Conservation (phyloP, 345 rosid genomes). For the Corchorus capsularis region DNA sequence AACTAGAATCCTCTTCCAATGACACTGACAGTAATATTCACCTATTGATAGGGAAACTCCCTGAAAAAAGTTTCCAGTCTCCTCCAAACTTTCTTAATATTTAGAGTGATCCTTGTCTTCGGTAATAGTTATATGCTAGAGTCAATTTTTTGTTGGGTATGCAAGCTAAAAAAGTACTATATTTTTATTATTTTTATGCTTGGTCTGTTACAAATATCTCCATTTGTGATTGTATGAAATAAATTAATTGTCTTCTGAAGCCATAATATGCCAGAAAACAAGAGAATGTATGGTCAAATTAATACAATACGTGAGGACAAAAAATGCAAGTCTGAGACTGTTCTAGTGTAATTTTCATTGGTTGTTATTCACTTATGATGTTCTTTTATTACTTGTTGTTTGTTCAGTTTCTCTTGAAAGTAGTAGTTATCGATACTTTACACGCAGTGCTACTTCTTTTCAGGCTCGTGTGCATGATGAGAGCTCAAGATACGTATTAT, state of each 20-base stretch:
- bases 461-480: conserved; percentile 98
- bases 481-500: conserved; percentile 75
- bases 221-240: background rate
- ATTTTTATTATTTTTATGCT: background rate
- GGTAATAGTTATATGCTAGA: background rate
- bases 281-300: background rate
- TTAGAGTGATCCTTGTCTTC: background rate
- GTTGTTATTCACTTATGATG: background rate
- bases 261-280: background rate
- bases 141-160: background rate
- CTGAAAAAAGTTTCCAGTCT: background rate
- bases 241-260: background rate
- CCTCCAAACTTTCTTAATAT: background rate
- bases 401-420: background rate
- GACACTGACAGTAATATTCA: conserved; percentile 1
- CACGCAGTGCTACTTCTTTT: conserved; percentile 27
- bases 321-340: background rate
- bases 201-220: background rate
- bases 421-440: conserved; percentile 19
- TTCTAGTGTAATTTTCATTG: conserved; percentile 4
- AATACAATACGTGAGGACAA: background rate
- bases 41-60: conserved; percentile 14
- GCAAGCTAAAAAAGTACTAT: background rate
- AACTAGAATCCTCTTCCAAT: conserved; percentile 9
- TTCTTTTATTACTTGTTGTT: conserved; percentile 6